Evolutionary conservation across 192 early-diverging fungal species (phyloP), one percentile per base, ranked within the genome.

Genomic region (Haplosporangium gracile): DNA sequence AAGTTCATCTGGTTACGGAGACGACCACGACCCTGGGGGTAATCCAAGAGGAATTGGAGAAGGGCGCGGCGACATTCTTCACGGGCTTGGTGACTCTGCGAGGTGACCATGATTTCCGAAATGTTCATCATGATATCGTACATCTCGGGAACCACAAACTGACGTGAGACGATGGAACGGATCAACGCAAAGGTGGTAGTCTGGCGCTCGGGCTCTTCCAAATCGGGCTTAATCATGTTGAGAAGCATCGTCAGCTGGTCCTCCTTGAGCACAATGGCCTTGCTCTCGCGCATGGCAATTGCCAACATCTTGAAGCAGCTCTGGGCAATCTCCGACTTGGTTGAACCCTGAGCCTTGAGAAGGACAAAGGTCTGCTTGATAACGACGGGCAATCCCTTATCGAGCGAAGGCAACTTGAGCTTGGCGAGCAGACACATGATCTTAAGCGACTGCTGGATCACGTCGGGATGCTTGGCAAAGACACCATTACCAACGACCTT

Each of bases 111-210:
- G 77, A 97, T 92, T 77, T 92, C 85, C 32, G 93, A 86, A 42
- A 99, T 90, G n/a, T 86, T 89, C 74, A 95, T 94, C 94, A 99
- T 95, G n/a, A 99, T 84, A 75, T 98, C 97, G 85, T 99, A 99
- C 73, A 99, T 91, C 80, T 97, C 96, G 15, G 95, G 94, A 45
- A 95, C 94, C 40, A 98, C 90, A 81, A 97, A 93, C 76, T 97
- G 93, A 39, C 96, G 95, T 0, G 93, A 91, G 55, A 99, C 88
- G 47, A 99, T 95, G 7, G 97, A 95, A 26, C 95, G 92, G 71
- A 99, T 93, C 26, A 99, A 88, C 3, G 95, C 91, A 76, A 99
- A 99, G 0, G 94, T 94, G 18, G 96, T 96, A 2, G 92, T 90
- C 79, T 98, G 97, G 0, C 92, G 88, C 79, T 98, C 96, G 16